Percentiles rank a stretch among this genome's conserved stretches.
Evolutionary conservation across 192 early-diverging fungal genomes (phyloP).

Genomic region (Thoreauomyces humboldtii): DNA sequence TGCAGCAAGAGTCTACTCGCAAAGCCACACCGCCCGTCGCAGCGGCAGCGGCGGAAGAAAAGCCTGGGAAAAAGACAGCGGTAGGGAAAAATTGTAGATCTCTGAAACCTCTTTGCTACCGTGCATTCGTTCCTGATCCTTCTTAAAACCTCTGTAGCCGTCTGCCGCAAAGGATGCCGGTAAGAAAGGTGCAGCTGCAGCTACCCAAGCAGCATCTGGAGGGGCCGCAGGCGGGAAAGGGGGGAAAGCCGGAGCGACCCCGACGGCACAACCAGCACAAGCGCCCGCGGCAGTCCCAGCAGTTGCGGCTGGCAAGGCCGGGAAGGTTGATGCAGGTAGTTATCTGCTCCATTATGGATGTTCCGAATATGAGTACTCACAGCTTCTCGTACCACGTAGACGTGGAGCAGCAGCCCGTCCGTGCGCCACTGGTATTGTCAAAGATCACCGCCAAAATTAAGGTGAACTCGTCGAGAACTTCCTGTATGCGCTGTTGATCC

Average conservation of each 20-base stretch:
- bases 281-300: constrained; percentile 5
- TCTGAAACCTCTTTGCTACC: not conserved
- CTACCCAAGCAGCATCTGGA: not conserved
- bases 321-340: not conserved
- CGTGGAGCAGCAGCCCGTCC: not conserved
- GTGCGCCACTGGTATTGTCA: constrained; percentile 9
- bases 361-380: not conserved
- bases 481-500: not conserved
- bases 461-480: not conserved
- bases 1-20: not conserved
- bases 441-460: constrained; percentile 12
- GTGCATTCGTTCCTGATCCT: too few species aligned
- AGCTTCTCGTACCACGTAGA: not conserved
- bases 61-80: not conserved
- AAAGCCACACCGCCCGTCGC: constrained; percentile 18
- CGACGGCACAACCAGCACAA: not conserved
- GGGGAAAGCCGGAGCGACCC: constrained; percentile 13
- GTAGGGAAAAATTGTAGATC: too few species aligned
- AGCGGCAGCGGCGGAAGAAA: not conserved
- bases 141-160: too few species aligned
- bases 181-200: constrained; percentile 11
- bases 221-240: constrained; percentile 4
- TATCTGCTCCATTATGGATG: not conserved
- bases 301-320: not conserved
- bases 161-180: constrained; percentile 2